These are phyloP conservation scores for Tranzscheliella williamsii DNA, from an alignment of 1,284 basidiomycete genomes.

Conservation along the genomic window DNA sequence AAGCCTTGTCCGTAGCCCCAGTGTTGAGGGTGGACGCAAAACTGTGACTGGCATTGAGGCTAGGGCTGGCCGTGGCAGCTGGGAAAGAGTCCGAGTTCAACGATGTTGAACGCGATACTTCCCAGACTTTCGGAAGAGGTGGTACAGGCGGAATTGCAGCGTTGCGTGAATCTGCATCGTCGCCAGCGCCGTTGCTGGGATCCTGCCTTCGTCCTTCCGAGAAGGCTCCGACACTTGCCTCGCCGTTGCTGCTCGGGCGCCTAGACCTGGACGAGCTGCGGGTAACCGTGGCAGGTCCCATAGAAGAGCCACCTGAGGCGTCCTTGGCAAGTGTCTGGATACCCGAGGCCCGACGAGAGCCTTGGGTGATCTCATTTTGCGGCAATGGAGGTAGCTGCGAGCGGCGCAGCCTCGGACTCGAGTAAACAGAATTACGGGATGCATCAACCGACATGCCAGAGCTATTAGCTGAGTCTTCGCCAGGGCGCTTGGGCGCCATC, in stretches of 20 bases:
- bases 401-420: constrained; percentile 41
- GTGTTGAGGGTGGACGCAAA: constrained; percentile 24
- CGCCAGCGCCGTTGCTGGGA: neutral
- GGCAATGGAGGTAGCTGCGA: constrained; percentile 47
- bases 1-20: constrained; percentile 18
- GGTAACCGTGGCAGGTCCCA: constrained; percentile 6
- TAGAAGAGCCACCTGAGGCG: constrained; percentile 6
- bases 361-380: constrained; percentile 29
- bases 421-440: constrained; percentile 18
- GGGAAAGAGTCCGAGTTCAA: constrained; percentile 28
- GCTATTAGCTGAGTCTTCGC: constrained; percentile 3
- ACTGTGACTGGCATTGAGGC: constrained; percentile 17
- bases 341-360: constrained; percentile 15
- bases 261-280: constrained; percentile 22
- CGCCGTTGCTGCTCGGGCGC: constrained; percentile 35
- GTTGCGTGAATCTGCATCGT: constrained; percentile 15
- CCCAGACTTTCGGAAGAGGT: constrained; percentile 87
- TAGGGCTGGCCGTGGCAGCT: constrained; percentile 10
- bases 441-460: constrained; percentile 7
- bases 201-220: neutral
- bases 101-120: constrained; percentile 72
- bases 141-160: constrained; percentile 84
- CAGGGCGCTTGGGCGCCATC: constrained; percentile 14
- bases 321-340: constrained; percentile 9
- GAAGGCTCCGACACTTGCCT: constrained; percentile 8